Conservation (phyloP, 768 basidiomycete species). For the Russula ochroleuca region DNA sequence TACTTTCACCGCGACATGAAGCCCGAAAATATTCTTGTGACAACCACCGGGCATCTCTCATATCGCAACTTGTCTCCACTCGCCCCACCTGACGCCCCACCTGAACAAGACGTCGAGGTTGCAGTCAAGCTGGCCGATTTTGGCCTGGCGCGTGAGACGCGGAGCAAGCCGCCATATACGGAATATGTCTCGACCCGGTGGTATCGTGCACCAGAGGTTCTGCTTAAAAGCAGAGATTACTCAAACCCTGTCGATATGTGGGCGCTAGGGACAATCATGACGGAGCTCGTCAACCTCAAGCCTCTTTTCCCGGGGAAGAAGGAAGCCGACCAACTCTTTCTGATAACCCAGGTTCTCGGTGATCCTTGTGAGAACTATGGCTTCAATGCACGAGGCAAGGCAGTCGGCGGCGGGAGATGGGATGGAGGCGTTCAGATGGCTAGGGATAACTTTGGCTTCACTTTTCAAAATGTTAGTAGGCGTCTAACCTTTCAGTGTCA, state of each 20-base stretch:
- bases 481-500: constrained; percentile 12
- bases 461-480: constrained; percentile 77
- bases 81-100: constrained; percentile 55
- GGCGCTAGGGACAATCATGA: constrained; percentile 98
- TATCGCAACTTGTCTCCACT: constrained; percentile 78
- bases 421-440: constrained; percentile 81
- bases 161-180: constrained; percentile 88
- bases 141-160: constrained; percentile 89
- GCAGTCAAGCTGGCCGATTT: constrained; percentile 99
- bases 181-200: constrained; percentile 99
- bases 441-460: constrained; percentile 67
- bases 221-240: constrained; percentile 87
- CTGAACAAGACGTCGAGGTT: constrained; percentile 91
- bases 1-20: constrained; percentile 99
- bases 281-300: constrained; percentile 90
- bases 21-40: constrained; percentile 97
- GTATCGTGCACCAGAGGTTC: constrained; percentile 98
- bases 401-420: constrained; percentile 88
- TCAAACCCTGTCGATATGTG: constrained; percentile 99
- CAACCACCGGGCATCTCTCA: constrained; percentile 91
- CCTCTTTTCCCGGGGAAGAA: constrained; percentile 93
- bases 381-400: constrained; percentile 58
- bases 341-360: constrained; percentile 90
- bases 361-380: constrained; percentile 87
- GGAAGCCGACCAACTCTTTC: constrained; percentile 87